Evolutionary conservation across 148 eudicot species (phyloP), one percentile per base, ranked within the genome.

Genomic region (Rhododendron kiyosumense): DNA sequence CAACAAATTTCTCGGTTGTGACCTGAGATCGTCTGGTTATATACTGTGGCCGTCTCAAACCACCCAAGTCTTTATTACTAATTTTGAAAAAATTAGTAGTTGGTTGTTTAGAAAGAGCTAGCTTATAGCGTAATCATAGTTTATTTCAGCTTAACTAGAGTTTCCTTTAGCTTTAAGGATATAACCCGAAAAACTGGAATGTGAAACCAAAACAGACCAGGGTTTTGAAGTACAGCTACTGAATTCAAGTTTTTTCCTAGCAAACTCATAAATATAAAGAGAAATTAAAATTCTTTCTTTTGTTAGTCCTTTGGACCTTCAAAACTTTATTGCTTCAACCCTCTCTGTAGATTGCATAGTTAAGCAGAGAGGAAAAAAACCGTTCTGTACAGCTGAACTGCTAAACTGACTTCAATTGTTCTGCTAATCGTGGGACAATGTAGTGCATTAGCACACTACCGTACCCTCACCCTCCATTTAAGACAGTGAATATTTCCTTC

Each of bases 401-500:
- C 13, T 48, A 48, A 10, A 49, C 17, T 51, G 3, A 13, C 54
- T 51, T 51, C 17, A 51, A 51, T 11, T 51, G 54, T 51, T 13
- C 54, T 51, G 54, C 54, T 9, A 46, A 46, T 46, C 49, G 49
- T 9, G 0, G 12, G 49, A 46, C 49, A 46, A 46, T 46, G 12
- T 46, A 46, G 49, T 9, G 49, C 9, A 41, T 41, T 46, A 46
- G 49, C 9, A 46, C 49, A 46, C 49, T 9, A 0, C 34, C 34
- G 34, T 34, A 34, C 34, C 34, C 34, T 41, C 45, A 41, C 45
- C 8, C 7, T 41, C 45, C 45, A 41, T 8, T 41, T 41, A 41
- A 41, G 7, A 41, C 1, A 7, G 7, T 41, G 0, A 5, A 41
- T 0, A 41, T 41, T 41, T 41, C 0, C 7, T 41, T 0, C 1